phyloP scores from a whole-genome alignment of 1,139 yeast species.

The Spathaspora jeffriesii region DNA sequence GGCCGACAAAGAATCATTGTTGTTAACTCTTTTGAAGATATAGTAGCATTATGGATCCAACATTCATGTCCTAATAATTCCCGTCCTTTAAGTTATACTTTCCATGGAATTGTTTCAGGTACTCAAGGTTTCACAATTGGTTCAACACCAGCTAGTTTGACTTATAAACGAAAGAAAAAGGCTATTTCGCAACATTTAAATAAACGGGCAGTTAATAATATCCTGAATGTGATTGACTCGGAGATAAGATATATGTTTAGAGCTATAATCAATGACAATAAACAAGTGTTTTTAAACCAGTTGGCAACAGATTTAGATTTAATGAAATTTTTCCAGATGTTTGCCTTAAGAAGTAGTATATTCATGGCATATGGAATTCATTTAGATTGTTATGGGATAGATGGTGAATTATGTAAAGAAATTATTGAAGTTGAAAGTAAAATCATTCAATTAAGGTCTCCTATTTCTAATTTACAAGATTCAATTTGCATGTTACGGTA shows the following conservation, averaged over 20 bases:
- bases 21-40: constrained; percentile 62
- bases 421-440: constrained; percentile 65
- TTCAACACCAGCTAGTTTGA: constrained; percentile 67
- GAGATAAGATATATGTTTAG: constrained; percentile 19
- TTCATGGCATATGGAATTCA: constrained; percentile 60
- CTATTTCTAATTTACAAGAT: constrained; percentile 61
- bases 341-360: constrained; percentile 58
- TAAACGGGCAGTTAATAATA: constrained; percentile 45
- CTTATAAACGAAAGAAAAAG: constrained; percentile 55
- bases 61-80: constrained; percentile 60
- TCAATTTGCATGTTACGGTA: constrained; percentile 54
- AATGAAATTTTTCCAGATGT: constrained; percentile 47
- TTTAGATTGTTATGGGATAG: constrained; percentile 43
- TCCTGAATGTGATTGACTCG: constrained; percentile 10
- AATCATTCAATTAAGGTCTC: constrained; percentile 65
- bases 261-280: constrained; percentile 21
- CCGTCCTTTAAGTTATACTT: constrained; percentile 66
- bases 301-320: constrained; percentile 37
- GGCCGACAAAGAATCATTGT: constrained; percentile 61
- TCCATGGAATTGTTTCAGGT: constrained; percentile 64
- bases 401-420: constrained; percentile 45
- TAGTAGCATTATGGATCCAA: constrained; percentile 54
- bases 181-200: constrained; percentile 53
- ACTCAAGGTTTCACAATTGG: constrained; percentile 74
- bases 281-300: constrained; percentile 8